A percentile compares a stretch with the other conserved stretches of the same genome.
Evolutionary conservation across 2,329 filamentous ascomycete species (phyloP).

Genomic region (Botrytis fragariae): DNA sequence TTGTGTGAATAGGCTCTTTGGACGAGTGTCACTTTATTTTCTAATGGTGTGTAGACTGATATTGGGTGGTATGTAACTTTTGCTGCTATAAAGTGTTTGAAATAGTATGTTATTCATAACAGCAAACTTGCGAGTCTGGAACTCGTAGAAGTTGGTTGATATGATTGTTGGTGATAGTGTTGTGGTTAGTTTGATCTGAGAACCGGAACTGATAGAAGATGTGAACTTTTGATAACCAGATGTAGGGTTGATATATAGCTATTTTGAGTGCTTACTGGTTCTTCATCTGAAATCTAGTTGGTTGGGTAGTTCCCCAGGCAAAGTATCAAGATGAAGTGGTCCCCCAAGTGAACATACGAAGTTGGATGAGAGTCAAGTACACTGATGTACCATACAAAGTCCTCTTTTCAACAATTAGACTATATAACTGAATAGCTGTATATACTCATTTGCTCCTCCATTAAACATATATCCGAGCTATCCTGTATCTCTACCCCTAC

Average conservation of each 20-base stretch:
- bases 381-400: background rate
- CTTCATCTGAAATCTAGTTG: no score
- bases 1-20: background rate
- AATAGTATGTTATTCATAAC: no score
- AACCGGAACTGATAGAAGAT: background rate
- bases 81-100: background rate
- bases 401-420: background rate
- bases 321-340: background rate
- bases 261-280: no score
- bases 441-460: no score
- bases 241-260: no score
- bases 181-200: no score
- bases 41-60: background rate
- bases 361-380: background rate
- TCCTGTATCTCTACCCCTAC: no score
- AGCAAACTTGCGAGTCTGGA: no score
- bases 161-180: no score
- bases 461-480: no score
- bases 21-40: background rate
- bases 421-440: background rate
- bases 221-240: background rate
- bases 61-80: background rate
- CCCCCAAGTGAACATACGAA: background rate
- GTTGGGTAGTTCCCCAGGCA: background rate
- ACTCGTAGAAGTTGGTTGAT: no score